A percentile compares a stretch with the other conserved stretches of the same genome.
Conservation (phyloP, 345 rosid genomes). For the Eucalyptus tenuipes region DNA sequence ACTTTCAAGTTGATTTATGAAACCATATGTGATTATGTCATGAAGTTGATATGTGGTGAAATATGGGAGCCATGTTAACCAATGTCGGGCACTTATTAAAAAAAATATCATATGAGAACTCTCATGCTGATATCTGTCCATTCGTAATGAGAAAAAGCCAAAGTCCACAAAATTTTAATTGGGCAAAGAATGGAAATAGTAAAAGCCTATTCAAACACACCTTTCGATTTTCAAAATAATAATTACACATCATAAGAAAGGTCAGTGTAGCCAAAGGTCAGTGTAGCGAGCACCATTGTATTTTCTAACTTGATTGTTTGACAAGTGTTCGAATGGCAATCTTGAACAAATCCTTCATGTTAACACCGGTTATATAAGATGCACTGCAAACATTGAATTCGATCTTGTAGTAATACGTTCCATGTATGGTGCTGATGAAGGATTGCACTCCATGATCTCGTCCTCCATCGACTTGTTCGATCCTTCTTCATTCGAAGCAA, state of each 20-base stretch:
- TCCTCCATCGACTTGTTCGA: not conserved
- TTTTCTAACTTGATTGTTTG: not conserved
- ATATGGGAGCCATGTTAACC: not conserved
- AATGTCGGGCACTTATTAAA: not conserved
- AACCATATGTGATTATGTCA: not conserved
- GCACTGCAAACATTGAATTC: not conserved
- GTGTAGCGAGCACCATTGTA: not conserved
- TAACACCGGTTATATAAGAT: not conserved
- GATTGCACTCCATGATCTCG: not conserved
- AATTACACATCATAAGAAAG: not conserved
- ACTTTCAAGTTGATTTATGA: not conserved
- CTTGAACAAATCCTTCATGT: not conserved
- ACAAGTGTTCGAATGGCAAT: not conserved
- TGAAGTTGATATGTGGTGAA: not conserved
- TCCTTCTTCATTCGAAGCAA: not conserved
- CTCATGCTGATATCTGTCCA: rapidly evolving
- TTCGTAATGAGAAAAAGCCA: rapidly evolving
- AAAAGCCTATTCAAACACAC: not conserved
- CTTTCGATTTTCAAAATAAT: not conserved
- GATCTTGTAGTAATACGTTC: not conserved
- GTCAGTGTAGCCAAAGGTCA: no score
- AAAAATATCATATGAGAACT: not conserved
- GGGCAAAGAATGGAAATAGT: not conserved
- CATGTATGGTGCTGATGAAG: not conserved
- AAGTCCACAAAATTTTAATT: not conserved